phyloP scores from a whole-genome alignment of 495 filamentous ascomycete genomes.

The Talaromyces proteolyticus region DNA sequence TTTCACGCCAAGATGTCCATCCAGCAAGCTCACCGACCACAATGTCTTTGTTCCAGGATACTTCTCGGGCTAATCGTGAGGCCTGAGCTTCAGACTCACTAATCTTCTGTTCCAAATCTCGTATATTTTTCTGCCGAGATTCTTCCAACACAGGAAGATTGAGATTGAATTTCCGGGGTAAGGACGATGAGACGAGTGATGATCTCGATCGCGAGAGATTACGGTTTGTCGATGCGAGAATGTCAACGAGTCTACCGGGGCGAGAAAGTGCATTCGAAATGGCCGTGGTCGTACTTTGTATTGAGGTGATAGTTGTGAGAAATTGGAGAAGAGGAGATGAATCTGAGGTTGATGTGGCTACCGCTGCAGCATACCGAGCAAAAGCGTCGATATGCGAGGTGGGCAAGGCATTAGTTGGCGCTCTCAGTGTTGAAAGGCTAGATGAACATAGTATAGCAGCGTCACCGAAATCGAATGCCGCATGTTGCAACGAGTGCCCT shows the following conservation, averaged over 20 bases:
- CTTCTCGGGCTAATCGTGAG: conserved; percentile 62
- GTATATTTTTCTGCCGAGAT: conserved; percentile 70
- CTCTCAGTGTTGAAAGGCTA: conserved; percentile 40
- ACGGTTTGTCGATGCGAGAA: conserved; percentile 58
- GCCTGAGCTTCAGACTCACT: conserved; percentile 58
- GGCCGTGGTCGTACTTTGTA: conserved; percentile 73
- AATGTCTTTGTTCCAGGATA: conserved; percentile 88
- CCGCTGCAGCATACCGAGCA: conserved; percentile 58
- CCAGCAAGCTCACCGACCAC: conserved; percentile 88
- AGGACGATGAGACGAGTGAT: conserved; percentile 50
- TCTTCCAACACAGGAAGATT: conserved; percentile 68
- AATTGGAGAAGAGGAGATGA: conserved; percentile 63
- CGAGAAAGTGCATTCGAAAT: conserved; percentile 74
- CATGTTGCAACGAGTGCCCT: conserved; percentile 29
- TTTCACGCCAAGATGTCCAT: conserved; percentile 84
- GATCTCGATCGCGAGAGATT: conserved; percentile 68
- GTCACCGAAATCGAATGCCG: conserved; percentile 57
- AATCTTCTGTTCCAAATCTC: conserved; percentile 73
- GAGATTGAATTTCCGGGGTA: conserved; percentile 45
- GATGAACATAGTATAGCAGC: conserved; percentile 54
- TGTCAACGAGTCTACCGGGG: conserved; percentile 70
- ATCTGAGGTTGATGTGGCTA: conserved; percentile 65
- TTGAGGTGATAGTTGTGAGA: conserved; percentile 65
- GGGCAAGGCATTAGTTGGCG: conserved; percentile 52
- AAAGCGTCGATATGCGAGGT: conserved; percentile 63